Base-by-base conservation (phyloP, 2,329 filamentous ascomycete species). In the Didymella sp. region DNA sequence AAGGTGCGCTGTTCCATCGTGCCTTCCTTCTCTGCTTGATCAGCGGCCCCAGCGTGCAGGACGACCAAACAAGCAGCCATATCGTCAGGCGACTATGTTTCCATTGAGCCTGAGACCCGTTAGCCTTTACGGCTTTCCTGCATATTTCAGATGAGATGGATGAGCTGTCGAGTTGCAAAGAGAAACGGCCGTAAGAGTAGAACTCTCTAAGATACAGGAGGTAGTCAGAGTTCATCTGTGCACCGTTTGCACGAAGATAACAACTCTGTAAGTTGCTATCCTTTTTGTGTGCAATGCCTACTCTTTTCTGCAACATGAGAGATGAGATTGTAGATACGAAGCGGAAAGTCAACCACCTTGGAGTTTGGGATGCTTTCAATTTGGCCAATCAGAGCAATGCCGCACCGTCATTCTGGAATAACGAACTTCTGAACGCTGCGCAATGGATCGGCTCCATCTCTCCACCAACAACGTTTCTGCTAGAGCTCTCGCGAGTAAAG, bases 361-460 rank as follows among this genome's bases (percentile, higher is more conserved):
- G 22, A 42, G 51, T 54, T 48, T 22, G 40, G 51, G 51, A 55
- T 57, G 65, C 59, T 68, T 56, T 63, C 59, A 61, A 69, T 58
- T 37, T 70, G 44, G 19, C 67, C 63, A 68, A 70, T 69, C 64
- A 67, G 50, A 60, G 40, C 56, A 24, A 38, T 47, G 42, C 19
- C 30, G 21, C 28, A 17, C 48, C 48, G 54, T 57, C 48, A 52
- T 48, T 37, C 22, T 48, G 17, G 22, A 42, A 45, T 25, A 21
- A 37, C 30, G 33, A 52, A 49, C 48, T 57, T 57, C 30, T 30
- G 17, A 24, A 37, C 30, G 48, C 43, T 25, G 48, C 30, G 30
- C 48, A 33, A 28, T 40, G 38, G 40, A n/a, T 44, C n/a, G 37
- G n/a, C 37, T 44, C 44, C 54, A 33, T 52, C 43, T 27, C 43